Evolutionary conservation across 805 yeast genomes (phyloP), one percentile per base, ranked within the genome.

Genomic region (Naumovozyma dairenensis): DNA sequence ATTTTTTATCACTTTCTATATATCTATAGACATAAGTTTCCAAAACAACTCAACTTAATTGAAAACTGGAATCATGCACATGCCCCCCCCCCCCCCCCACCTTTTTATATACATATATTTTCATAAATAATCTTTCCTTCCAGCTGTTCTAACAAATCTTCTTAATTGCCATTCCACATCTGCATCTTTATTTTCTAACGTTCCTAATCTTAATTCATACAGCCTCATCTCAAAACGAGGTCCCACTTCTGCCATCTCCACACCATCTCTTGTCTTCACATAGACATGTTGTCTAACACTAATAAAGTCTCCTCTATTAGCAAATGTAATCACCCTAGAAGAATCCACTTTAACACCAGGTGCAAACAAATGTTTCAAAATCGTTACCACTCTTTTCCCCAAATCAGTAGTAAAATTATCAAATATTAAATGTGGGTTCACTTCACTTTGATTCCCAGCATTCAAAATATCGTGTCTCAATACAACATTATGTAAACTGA

Each of bases 191-290:
- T 89, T 86, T 47, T 92, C 98, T 42, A 89, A 60, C 28, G 95
- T 84, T 3, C 99, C 96, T 45, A 92, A 67, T 51, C 78, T 72
- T 44, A 92, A 63, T 58, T 89, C 96, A 56, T 76, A 92, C 44
- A 92, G 63, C 55, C 86, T 74, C 97, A 92, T 87, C 60, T 92
- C 98, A 49, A 92, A 92, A 42, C 99, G 68, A n/a, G 99, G 99
- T 0, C 99, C 99, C 24, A 92, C 81, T 57, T 92, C 99, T 38
- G 96, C 87, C 36, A 92, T 61, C 56, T 92, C 97, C 2, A 86
- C 95, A 22, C 76, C 71, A 42, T 86, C 95, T 46, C 80, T 78
- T 0, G 96, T 85, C 53, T 75, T 79, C 4, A 86, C 95, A 55
- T 82, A 92, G 1, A 92, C 80, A 55, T 92, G 99, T 53, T 92